Base-by-base conservation (phyloP, 2,329 filamentous ascomycete genomes). In the Cercospora citrullina region DNA sequence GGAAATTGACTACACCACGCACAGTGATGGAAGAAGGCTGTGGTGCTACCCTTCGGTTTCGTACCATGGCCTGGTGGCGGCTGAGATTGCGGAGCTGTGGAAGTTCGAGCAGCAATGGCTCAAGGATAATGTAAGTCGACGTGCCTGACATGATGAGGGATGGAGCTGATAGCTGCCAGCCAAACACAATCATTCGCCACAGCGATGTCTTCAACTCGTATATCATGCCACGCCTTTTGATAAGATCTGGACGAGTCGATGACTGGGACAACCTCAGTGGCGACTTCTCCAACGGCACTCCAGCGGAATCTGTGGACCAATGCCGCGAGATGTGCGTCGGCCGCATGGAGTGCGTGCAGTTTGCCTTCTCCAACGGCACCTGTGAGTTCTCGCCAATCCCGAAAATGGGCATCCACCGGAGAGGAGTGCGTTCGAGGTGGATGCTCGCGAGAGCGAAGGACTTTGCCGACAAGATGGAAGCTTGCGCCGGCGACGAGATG, bases 1-100 rank as follows among this genome's bases (percentile, higher is more conserved):
- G 75, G 81, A 68, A 76, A 76, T 16, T 64, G 72, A 53, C 74
- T 79, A 81, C 9, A 78, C 79, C 21, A 80, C 75, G 74, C 78
- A 74, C 1, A 62, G 26, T 45, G 64, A 61, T 18, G 66, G 60
- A 10, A 59, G 65, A 31, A 68, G 71, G 16, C 53, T 70, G 10
- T 76, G 76, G 76, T 77, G 76, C 64, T 72, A 69, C 64, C 73
- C 75, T n/a, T 69, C 73, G 0, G 66, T 75, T 0, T 75, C 74
- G 1, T 75, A 76, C 30, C 74, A 74, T 23, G 72, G 74, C 33
- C 33, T 77, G 21, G 69, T 69, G 0, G 69, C 75, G 10, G 65
- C 59, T 0, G 69, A 67, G 42, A 70, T 77, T 5, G 64, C 65
- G 14, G 71, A 72, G 39, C 14, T 73, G 48, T 77, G 74, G 74